Base-by-base conservation (phyloP, 2,329 filamentous ascomycete genomes). In the Diplodia seriata region DNA sequence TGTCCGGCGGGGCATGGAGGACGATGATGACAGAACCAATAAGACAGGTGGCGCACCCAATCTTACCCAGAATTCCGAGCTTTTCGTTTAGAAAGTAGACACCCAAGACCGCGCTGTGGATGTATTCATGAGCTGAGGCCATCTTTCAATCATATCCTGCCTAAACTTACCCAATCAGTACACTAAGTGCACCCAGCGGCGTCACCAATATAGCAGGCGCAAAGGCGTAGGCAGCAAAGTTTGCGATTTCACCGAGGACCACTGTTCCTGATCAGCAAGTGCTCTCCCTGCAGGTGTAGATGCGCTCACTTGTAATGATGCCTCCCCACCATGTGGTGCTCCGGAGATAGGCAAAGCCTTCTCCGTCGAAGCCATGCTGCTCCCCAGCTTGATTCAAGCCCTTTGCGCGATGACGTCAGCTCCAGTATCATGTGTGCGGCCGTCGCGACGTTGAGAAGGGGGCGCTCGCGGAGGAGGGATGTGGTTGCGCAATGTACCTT, bases 291-390 rank as follows among this genome's bases (percentile, higher is more conserved):
- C 57, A 20, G 26, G 7, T n/a, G 29, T 26, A 49, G 36, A 20
- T 66, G 70, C 57, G 70, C 90, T 80, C 85, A 97, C 93, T 88
- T 76, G 93, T 96, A 72, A 90, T 83, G 73, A 98, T 97, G 72
- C 95, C 95, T 68, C 88, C 92, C 95, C 95, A 99, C 95, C 95
- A 99, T 74, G 94, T 85, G n/a, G 94, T 94, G 78, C 92, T 98
- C 78, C 90, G 92, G 68, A 99, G 81, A 80, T 99, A 99, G 77
- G 93, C 90, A 79, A 92, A 99, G 68, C 95, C 95, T 74, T 98
- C 95, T 73, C 96, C 95, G 78, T 97, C 93, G 77, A 98, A 99
- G 57, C 95, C 96, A 82, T 97, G 94, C 74, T 89, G 87, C 81
- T 97, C 90, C 76, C 92, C 92, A 71, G 93, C 92, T 80, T 97